Conservation (phyloP, 164 flowering plant species). For the Berberis vulgaris region DNA sequence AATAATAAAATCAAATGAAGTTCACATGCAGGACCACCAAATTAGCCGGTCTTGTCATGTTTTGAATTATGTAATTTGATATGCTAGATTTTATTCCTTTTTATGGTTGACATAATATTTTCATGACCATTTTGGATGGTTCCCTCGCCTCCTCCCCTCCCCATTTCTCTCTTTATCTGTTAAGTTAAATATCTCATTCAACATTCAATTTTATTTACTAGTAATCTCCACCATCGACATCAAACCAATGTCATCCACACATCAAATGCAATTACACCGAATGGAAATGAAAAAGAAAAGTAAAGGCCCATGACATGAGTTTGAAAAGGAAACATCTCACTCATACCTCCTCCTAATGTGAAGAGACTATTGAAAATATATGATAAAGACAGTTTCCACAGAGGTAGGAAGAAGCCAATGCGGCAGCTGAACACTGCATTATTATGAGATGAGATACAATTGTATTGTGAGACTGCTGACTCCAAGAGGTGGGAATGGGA, state of each 20-base stretch:
- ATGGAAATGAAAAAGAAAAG: not conserved
- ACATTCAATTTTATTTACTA: not conserved
- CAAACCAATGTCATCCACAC: not conserved
- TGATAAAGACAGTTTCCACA: conserved; percentile 23
- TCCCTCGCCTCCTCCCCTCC: too few relatives aligned
- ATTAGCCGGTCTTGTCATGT: too few relatives aligned
- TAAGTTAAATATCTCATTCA: not conserved
- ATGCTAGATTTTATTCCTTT: too few relatives aligned
- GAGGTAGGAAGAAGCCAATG: conserved; percentile 1
- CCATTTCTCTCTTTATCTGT: not conserved
- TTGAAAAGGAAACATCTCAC: conserved; percentile 20
- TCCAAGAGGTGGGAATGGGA: too few relatives aligned
- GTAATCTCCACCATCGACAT: not conserved
- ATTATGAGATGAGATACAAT: too few relatives aligned
- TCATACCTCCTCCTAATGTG: conserved; percentile 52
- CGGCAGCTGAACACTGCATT: not conserved
- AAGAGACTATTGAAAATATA: conserved; percentile 28
- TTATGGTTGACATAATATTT: too few relatives aligned
- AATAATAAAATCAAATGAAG: too few relatives aligned
- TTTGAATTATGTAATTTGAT: too few relatives aligned
- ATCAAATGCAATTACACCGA: not conserved
- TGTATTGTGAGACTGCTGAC: not conserved
- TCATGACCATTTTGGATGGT: too few relatives aligned
- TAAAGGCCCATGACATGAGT: conserved; percentile 17
- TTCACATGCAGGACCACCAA: too few relatives aligned